A percentile compares a stretch with the other conserved stretches of the same genome.
Conservation (phyloP, 1,284 basidiomycete genomes). For the Cryptococcus neoformans region DNA sequence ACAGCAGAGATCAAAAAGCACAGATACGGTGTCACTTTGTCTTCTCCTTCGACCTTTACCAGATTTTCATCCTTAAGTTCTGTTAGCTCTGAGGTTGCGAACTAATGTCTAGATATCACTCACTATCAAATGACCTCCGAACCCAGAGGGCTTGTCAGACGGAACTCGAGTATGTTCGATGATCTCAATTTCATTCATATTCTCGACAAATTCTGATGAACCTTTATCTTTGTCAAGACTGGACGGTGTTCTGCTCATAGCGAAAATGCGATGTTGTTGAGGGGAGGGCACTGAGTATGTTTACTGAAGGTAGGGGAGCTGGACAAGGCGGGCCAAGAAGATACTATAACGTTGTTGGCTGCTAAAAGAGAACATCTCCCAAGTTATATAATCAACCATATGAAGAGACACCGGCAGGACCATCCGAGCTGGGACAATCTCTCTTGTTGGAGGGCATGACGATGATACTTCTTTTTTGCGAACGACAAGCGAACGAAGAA, state of each 20-base stretch:
- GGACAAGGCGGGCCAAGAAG: no score
- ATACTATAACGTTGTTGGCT: no score
- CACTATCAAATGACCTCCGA: neutral
- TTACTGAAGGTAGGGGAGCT: no score
- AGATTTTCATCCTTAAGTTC: conserved; percentile 15
- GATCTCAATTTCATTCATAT: neutral
- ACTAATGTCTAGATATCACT: neutral
- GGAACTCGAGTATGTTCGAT: neutral
- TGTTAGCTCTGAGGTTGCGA: neutral
- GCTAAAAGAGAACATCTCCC: no score
- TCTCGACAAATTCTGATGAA: neutral
- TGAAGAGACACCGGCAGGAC: neutral
- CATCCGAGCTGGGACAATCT: no score
- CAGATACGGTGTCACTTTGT: conserved; percentile 34
- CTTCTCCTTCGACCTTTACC: conserved; percentile 23
- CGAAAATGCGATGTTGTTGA: no score
- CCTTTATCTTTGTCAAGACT: no score
- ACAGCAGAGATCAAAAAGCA: conserved; percentile 28
- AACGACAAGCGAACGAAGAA: neutral
- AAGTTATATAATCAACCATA: neutral
- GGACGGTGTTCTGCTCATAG: no score
- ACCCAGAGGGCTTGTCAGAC: neutral
- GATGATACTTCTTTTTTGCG: no score
- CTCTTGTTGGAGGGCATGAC: no score
- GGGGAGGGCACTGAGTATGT: no score